phyloP scores from a whole-genome alignment of 768 basidiomycete species.

The Tephrocybe rancida region DNA sequence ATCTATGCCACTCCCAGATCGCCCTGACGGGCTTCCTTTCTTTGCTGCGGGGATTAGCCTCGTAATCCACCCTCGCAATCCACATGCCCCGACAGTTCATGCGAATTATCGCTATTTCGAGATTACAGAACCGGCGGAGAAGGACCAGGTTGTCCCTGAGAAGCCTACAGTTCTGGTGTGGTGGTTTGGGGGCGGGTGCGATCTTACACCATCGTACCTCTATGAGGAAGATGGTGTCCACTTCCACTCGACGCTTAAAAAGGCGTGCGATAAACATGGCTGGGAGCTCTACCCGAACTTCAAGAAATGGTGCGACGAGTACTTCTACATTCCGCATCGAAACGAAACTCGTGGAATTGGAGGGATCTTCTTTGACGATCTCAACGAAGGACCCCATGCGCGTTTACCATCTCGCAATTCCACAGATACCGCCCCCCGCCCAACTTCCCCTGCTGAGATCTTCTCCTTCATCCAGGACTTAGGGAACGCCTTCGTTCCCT shows the following conservation, averaged over 20 bases:
- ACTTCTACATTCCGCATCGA: conserved; percentile 92
- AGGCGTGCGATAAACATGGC: conserved; percentile 76
- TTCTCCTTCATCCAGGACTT: conserved; percentile 75
- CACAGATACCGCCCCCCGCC: conserved; percentile 40
- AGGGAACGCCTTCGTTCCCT: conserved; percentile 83
- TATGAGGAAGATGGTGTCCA: conserved; percentile 84
- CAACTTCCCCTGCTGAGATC: conserved; percentile 64
- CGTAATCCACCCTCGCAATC: conserved; percentile 93
- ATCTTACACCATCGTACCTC: conserved; percentile 93
- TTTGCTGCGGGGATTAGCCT: conserved; percentile 92
- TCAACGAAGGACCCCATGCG: conserved; percentile 66
- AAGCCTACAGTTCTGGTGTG: conserved; percentile 73
- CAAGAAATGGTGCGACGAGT: conserved; percentile 98
- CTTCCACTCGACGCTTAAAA: conserved; percentile 81
- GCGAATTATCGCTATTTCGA: conserved; percentile 99
- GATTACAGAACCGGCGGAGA: conserved; percentile 56
- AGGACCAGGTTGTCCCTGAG: conserved; percentile 30
- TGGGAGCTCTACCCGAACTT: conserved; percentile 69
- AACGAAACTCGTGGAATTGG: conserved; percentile 87
- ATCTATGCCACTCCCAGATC: conserved; percentile 67
- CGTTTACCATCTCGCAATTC: conserved; percentile 47
- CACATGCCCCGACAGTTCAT: conserved; percentile 92
- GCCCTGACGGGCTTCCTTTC: conserved; percentile 76
- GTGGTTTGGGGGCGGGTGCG: conserved; percentile 99
- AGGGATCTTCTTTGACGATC: conserved; percentile 96